Base-by-base conservation (phyloP, 345 rosid species). In the Lagerstroemia speciosa region DNA sequence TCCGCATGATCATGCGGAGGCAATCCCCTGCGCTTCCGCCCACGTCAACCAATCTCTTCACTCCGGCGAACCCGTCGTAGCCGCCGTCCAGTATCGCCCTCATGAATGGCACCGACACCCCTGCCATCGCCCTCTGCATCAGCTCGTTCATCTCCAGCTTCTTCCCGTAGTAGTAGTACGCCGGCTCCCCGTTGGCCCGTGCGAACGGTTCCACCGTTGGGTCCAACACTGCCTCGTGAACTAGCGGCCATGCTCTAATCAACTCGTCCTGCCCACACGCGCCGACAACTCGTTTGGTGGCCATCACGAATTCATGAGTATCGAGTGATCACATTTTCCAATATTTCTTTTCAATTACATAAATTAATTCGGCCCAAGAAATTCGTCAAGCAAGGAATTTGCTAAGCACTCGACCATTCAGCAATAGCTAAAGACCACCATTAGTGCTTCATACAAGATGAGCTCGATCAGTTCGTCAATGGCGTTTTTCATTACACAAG, bases 11-110 rank as follows among this genome's bases (percentile, higher is more conserved):
- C 98, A 90, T 90, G 76, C 81, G 79, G 40, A 93, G 88, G 79
- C 96, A 93, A 78, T 90, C 97, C 37, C 98, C 98, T 12, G 85
- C 91, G 24, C 98, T 93, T 27, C 98, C 98, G 55, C 97, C 98
- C 45, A 93, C 98, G 62, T 93, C 98, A 33, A 93, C 93, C 68
- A 93, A 67, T 60, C 32, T 80, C 41, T 75, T 69, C 31, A 86
- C 83, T 0, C 83, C 89, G 60, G 77, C 53, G 60, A 93, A 90
- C 40, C 97, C 97, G 73, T 82, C 82, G 61, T 90, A 93, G 69
- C 85, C 81, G 70, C 85, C 78, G 24, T 82, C 78, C 84, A 93
- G 67, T 10, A 89, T 67, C 1, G 87, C 85, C 71, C 68, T 89
- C 85, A 91, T 91, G 88, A 93, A 86, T 72, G 97, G 97, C 50